A percentile compares a stretch with the other conserved stretches of the same genome.
Evolutionary conservation across 129 eudicot species (phyloP).

Genomic region (Artemisia annua): DNA sequence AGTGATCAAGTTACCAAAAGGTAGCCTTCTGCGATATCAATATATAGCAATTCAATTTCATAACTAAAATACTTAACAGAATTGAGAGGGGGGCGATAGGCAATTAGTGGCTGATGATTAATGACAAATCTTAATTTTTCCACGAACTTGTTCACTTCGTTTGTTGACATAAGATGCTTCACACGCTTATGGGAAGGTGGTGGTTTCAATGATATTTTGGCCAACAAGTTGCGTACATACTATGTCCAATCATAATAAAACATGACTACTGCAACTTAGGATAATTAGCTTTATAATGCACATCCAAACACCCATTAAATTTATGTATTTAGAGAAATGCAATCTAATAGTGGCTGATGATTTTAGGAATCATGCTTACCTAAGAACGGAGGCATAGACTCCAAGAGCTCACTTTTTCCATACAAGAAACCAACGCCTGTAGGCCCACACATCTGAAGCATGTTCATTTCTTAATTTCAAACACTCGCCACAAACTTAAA

Average conservation of each 20-base stretch:
- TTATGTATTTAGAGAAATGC: background rate
- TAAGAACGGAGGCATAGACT: constrained; percentile 93
- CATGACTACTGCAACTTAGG: background rate
- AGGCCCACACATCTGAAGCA: constrained; percentile 99
- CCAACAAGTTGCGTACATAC: background rate
- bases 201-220: background rate
- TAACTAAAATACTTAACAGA: too few relatives aligned
- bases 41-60: too few relatives aligned
- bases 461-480: constrained; percentile 52
- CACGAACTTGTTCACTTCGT: too few relatives aligned
- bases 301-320: background rate
- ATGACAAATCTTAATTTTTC: too few relatives aligned
- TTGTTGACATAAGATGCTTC: too few relatives aligned
- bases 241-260: background rate
- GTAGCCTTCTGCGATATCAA: too few relatives aligned
- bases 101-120: too few relatives aligned
- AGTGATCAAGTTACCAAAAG: background rate
- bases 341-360: background rate
- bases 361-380: constrained; percentile 48
- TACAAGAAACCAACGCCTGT: constrained; percentile 99
- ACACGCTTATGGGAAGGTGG: too few relatives aligned
- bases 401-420: constrained; percentile 78
- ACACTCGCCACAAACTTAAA: constrained; percentile 7
- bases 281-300: background rate
- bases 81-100: too few relatives aligned